These are phyloP conservation scores for Henckelia pumila DNA, from an alignment of 257 asterid species.

Conservation along the genomic window DNA sequence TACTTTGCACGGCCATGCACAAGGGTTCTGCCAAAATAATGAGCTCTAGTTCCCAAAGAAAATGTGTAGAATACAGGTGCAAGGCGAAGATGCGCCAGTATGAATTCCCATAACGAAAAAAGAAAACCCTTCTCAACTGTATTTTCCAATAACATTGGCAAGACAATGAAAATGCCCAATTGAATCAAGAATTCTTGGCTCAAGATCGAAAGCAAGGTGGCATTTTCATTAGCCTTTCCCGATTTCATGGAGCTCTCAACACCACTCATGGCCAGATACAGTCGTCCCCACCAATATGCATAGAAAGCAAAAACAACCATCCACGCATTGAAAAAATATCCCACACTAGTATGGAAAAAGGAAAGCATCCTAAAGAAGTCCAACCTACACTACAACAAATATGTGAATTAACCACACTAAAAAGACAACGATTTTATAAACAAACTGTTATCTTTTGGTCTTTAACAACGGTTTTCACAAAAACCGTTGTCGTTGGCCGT, in stretches of 20 bases:
- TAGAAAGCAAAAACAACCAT: slow-evolving; percentile 87
- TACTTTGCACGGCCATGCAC: slow-evolving; percentile 98
- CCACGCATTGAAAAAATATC: slow-evolving; percentile 92
- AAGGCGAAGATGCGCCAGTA: slow-evolving; percentile 91
- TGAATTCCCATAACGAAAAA: slow-evolving; percentile 82
- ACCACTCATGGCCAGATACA: slow-evolving; percentile 94
- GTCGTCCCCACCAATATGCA: slow-evolving; percentile 95
- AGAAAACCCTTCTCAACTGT: slow-evolving; percentile 97
- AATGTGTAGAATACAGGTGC: slow-evolving; percentile 89
- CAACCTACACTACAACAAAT: too few species aligned
- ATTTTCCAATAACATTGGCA: slow-evolving; percentile 93
- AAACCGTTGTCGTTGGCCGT: too few species aligned
- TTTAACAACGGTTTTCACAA: too few species aligned
- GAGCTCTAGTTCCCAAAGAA: slow-evolving; percentile 99
- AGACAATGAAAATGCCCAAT: slow-evolving; percentile 82
- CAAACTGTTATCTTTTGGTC: too few species aligned
- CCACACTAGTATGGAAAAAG: slow-evolving; percentile 93
- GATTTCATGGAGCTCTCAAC: slow-evolving; percentile 60
- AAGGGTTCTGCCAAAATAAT: slow-evolving; percentile 93
- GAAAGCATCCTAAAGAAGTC: slow-evolving; percentile 99
- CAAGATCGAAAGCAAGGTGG: slow-evolving; percentile 87
- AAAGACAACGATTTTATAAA: too few species aligned
- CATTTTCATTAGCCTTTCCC: slow-evolving; percentile 46
- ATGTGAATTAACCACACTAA: too few species aligned
- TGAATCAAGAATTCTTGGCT: slow-evolving; percentile 95